Conservation (phyloP, 2,329 filamentous ascomycete species). For the Microthyrium microscopicum region DNA sequence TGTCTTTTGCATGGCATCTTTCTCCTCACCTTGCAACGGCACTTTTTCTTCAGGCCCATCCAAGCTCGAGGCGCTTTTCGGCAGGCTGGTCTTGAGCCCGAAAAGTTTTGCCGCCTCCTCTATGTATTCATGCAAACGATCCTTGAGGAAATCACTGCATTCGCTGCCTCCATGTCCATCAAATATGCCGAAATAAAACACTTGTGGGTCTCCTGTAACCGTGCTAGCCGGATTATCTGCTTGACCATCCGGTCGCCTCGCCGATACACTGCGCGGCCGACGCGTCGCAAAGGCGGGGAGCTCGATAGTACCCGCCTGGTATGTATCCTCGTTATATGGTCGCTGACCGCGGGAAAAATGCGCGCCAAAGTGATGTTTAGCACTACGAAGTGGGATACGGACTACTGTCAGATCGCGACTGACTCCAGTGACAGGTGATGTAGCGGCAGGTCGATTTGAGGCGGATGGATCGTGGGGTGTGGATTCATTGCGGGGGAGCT, state of each 20-base stretch:
- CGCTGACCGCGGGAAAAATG: slow-evolving; percentile 64
- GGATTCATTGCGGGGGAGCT: slow-evolving; percentile 71
- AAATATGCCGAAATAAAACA: slow-evolving; percentile 95
- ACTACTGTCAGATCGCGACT: slow-evolving; percentile 74
- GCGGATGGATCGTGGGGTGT: slow-evolving; percentile 48
- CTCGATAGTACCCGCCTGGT: slow-evolving; percentile 86
- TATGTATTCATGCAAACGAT: slow-evolving; percentile 75
- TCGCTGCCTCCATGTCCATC: slow-evolving; percentile 87
- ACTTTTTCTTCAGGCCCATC: slow-evolving; percentile 23
- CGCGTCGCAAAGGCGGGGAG: slow-evolving; percentile 84
- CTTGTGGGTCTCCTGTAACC: slow-evolving; percentile 78
- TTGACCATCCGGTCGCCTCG: slow-evolving; percentile 26
- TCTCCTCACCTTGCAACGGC: slow-evolving; percentile 22
- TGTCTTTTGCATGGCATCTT: slow-evolving; percentile 34
- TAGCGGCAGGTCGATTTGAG: slow-evolving; percentile 19
- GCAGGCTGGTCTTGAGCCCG: slow-evolving; percentile 59
- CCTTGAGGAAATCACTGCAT: slow-evolving; percentile 67
- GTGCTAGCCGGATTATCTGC: slow-evolving; percentile 57
- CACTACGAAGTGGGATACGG: slow-evolving; percentile 78
- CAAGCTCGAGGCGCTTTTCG: slow-evolving; percentile 15
- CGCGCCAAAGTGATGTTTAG: slow-evolving; percentile 90
- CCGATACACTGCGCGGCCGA: slow-evolving; percentile 45
- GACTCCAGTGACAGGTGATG: slow-evolving; percentile 16
- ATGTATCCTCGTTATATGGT: slow-evolving; percentile 82
- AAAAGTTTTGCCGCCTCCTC: slow-evolving; percentile 66